Evolutionary conservation across 148 eudicot genomes (phyloP).

Genomic region (Linanthus parryae): DNA sequence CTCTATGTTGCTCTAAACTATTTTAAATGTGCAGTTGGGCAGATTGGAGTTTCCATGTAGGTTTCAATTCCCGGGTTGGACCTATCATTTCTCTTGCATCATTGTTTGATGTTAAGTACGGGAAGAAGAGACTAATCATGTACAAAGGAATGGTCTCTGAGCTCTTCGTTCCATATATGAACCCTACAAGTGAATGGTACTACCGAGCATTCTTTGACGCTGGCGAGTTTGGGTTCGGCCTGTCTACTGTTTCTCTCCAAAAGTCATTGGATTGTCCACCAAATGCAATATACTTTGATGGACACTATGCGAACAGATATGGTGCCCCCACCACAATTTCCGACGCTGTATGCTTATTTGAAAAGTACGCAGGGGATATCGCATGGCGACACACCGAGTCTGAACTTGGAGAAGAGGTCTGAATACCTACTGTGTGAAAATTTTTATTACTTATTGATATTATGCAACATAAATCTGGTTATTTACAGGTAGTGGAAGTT

Average conservation of each 20-base stretch:
- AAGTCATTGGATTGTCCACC: neutral
- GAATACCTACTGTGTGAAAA: no score
- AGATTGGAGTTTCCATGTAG: neutral
- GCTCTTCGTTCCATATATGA: slow-evolving; percentile 7
- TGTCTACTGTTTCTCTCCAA: neutral
- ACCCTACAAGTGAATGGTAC: slow-evolving; percentile 7
- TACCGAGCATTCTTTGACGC: neutral
- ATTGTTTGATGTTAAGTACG: neutral
- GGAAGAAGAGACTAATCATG: neutral
- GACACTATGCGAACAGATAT: neutral
- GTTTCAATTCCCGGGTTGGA: neutral
- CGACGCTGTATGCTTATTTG: neutral
- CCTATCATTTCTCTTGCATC: slow-evolving; percentile 1
- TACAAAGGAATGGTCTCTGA: neutral
- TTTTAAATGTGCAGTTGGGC: slow-evolving; percentile 1
- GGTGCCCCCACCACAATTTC: neutral
- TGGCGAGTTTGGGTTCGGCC: neutral
- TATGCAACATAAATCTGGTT: no score
- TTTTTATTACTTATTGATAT: no score
- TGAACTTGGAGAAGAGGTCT: no score
- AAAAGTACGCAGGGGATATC: no score
- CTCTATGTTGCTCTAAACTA: no score
- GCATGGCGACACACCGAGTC: no score
- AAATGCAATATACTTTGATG: neutral
- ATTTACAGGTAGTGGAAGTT: slow-evolving; percentile 27